These are phyloP conservation scores for Zarea fungicola DNA, from an alignment of 2,329 filamentous ascomycete genomes.

Conservation along the genomic window DNA sequence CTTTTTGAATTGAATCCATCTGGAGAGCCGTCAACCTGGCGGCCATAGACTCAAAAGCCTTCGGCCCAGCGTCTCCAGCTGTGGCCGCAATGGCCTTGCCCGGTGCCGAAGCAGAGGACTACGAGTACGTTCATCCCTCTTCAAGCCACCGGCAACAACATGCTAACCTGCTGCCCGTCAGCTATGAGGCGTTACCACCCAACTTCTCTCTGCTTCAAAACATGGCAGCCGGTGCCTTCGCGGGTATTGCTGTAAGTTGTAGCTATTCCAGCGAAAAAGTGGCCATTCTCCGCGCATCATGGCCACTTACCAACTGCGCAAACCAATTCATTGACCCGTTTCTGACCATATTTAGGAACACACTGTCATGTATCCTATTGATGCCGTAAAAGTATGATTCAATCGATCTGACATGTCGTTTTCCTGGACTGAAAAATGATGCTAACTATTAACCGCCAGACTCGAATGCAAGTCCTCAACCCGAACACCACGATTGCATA, in stretches of 20 bases:
- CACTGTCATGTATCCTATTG: constrained; percentile 98
- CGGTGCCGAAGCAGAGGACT: constrained; percentile 60
- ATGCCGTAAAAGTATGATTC: constrained; percentile 80
- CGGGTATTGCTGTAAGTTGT: constrained; percentile 78
- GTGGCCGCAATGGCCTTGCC: constrained; percentile 67
- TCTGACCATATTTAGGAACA: constrained; percentile 65
- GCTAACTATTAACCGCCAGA: constrained; percentile 51
- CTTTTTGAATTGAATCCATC: constrained; percentile 10
- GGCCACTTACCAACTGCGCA: background rate
- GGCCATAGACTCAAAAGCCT: constrained; percentile 54
- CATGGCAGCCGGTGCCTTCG: constrained; percentile 94
- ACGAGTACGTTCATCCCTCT: constrained; percentile 49
- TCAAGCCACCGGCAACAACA: background rate
- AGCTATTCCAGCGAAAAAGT: background rate
- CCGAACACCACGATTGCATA: constrained; percentile 76
- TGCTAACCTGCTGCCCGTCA: constrained; percentile 23
- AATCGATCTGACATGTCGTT: background rate
- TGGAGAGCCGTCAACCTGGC: constrained; percentile 51
- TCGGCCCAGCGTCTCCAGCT: constrained; percentile 61
- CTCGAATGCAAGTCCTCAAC: constrained; percentile 94
- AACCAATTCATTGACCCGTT: no score
- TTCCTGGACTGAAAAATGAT: constrained; percentile 4
- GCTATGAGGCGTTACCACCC: constrained; percentile 88
- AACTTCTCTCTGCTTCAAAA: constrained; percentile 93
- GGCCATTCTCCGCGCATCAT: constrained; percentile 1